Evolutionary conservation across 345 rosid genomes (phyloP).

Genomic region (Eucalyptus marginata): DNA sequence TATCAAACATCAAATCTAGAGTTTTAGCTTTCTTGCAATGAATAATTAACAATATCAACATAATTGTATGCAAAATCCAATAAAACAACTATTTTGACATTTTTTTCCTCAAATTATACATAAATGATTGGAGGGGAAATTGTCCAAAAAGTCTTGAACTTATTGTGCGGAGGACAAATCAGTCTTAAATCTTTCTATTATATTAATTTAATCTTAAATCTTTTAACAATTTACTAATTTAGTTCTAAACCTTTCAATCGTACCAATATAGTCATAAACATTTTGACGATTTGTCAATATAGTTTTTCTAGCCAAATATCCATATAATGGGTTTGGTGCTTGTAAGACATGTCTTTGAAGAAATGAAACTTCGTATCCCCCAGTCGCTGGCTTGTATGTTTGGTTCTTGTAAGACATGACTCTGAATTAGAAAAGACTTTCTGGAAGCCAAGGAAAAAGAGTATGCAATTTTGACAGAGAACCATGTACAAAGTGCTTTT

Average conservation of each 20-base stretch:
- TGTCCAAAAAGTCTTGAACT: rapidly evolving
- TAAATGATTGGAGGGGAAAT: rapidly evolving
- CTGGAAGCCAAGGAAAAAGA: neutral
- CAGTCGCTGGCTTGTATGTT: neutral
- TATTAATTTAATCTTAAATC: rapidly evolving
- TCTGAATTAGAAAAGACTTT: neutral
- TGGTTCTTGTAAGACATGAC: neutral
- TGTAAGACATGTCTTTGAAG: neutral
- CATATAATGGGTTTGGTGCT: neutral
- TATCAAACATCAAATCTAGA: neutral
- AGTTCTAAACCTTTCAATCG: too few species aligned
- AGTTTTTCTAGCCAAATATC: rapidly evolving
- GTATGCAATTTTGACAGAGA: neutral
- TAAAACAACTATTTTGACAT: neutral
- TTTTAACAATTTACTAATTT: too few species aligned
- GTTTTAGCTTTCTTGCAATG: neutral
- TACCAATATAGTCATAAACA: rapidly evolving
- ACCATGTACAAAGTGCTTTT: neutral
- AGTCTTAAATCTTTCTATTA: rapidly evolving
- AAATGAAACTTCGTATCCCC: neutral
- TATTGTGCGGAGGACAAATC: rapidly evolving
- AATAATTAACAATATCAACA: neutral
- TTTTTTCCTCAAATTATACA: neutral
- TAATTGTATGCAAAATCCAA: neutral
- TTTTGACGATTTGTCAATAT: rapidly evolving